Conservation (phyloP, 164 flowering plant genomes). For the Chloranthus sessilifolius region DNA sequence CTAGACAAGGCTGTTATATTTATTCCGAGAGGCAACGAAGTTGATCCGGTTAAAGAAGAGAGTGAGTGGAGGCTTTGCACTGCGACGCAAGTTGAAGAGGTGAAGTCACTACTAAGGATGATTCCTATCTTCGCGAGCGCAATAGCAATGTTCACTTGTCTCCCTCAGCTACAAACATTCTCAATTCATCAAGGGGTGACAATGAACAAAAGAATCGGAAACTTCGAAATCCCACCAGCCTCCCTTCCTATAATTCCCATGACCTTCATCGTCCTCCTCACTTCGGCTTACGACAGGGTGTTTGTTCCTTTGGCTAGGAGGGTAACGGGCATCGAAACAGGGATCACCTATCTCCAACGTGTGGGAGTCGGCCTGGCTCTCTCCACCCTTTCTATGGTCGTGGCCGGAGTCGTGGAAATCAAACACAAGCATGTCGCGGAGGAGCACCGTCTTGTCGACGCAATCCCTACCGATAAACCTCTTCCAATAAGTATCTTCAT, state of each 20-base stretch:
- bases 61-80: constrained; percentile 43
- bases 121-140: constrained; percentile 46
- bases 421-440: constrained; percentile 32
- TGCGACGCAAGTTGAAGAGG: constrained; percentile 48
- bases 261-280: constrained; percentile 29
- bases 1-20: constrained; percentile 13
- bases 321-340: constrained; percentile 22
- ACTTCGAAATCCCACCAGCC: constrained; percentile 43
- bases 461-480: constrained; percentile 33
- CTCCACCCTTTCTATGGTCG: constrained; percentile 40
- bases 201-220: constrained; percentile 41
- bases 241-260: constrained; percentile 45
- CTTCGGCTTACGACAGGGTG: constrained; percentile 37
- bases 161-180: constrained; percentile 60
- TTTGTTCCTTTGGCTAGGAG: constrained; percentile 23
- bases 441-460: constrained; percentile 34
- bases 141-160: constrained; percentile 48
- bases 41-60: background rate
- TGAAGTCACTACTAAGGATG: constrained; percentile 37
- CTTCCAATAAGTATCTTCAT: constrained; percentile 36
- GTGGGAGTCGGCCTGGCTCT: constrained; percentile 42
- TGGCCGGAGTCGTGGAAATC: constrained; percentile 37
- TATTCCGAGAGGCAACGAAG: background rate
- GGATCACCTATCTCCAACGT: constrained; percentile 43
- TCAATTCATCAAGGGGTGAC: constrained; percentile 52